Evolutionary conservation across 805 yeast genomes (phyloP).

Genomic region (Barnettozyma sp.): DNA sequence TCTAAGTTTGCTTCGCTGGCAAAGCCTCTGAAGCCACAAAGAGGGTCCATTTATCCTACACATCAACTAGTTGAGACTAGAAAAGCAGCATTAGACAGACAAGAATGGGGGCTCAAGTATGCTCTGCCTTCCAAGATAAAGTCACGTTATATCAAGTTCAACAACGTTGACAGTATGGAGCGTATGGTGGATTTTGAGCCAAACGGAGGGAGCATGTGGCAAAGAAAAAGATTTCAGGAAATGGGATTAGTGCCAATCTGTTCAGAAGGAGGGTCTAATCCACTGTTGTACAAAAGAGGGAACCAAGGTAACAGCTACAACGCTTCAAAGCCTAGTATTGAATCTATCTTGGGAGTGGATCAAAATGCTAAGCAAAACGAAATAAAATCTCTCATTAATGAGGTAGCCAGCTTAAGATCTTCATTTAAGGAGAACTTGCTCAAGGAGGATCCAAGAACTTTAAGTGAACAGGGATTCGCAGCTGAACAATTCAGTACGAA

Average conservation of each 20-base stretch:
- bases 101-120: constrained; percentile 72
- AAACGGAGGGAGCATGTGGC: constrained; percentile 51
- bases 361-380: constrained; percentile 7
- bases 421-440: constrained; percentile 52
- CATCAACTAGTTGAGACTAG: constrained; percentile 71
- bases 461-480: constrained; percentile 24
- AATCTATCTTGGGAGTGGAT: constrained; percentile 14
- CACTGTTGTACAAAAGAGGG: constrained; percentile 25
- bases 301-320: too few species aligned
- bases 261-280: constrained; percentile 26
- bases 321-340: constrained; percentile 20
- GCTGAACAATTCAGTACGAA: constrained; percentile 26
- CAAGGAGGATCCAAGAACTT: constrained; percentile 39
- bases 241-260: constrained; percentile 39
- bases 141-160: constrained; percentile 51
- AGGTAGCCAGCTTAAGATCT: constrained; percentile 38
- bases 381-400: constrained; percentile 1
- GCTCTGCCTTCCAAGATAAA: constrained; percentile 58
- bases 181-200: constrained; percentile 69
- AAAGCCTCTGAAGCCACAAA: constrained; percentile 17
- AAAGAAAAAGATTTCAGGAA: constrained; percentile 61
- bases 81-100: constrained; percentile 52
- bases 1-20: constrained; percentile 32
- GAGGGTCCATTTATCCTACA: constrained; percentile 39
- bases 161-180: constrained; percentile 60